A percentile compares a stretch with the other conserved stretches of the same genome.
Evolutionary conservation across 352 stramenopile species (phyloP).

Genomic region (Phytophthora cactorum): DNA sequence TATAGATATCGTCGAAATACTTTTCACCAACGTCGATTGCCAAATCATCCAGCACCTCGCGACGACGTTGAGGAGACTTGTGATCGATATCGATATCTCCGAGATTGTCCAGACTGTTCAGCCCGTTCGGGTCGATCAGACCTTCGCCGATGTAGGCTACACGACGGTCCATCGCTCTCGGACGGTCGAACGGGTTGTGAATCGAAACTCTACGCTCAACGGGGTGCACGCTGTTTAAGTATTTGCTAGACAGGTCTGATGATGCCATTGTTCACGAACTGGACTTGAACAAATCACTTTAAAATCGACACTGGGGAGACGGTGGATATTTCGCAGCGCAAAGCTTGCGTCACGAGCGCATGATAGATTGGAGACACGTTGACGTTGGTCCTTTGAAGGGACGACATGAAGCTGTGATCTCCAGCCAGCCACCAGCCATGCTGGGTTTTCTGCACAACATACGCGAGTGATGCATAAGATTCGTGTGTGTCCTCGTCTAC

Average conservation of each 20-base stretch:
- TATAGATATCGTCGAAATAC: conserved; percentile 66
- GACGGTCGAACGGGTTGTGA: conserved; percentile 8
- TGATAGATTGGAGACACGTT: conserved; percentile 1
- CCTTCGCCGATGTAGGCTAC: conserved; percentile 66
- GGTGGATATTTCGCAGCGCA: conserved; percentile 1
- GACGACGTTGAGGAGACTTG: conserved; percentile 41
- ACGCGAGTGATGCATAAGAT: neutral
- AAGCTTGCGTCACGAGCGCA: neutral
- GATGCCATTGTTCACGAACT: neutral
- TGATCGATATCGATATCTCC: conserved; percentile 31
- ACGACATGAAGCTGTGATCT: conserved; percentile 14
- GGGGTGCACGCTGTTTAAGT: neutral
- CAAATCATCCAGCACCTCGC: conserved; percentile 54
- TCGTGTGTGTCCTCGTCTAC: neutral
- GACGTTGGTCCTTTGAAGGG: neutral
- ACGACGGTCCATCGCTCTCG: conserved; percentile 9
- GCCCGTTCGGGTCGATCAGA: conserved; percentile 44
- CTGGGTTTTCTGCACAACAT: conserved; percentile 3
- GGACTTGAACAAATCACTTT: neutral
- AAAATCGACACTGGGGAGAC: conserved; percentile 14
- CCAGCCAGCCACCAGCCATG: neutral
- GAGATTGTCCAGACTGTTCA: conserved; percentile 44
- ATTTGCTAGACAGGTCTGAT: neutral
- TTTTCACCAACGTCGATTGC: conserved; percentile 61
- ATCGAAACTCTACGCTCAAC: conserved; percentile 12